Evolutionary conservation across 306 rosid genomes (phyloP).

Genomic region (Herpetospermum pedunculosum): DNA sequence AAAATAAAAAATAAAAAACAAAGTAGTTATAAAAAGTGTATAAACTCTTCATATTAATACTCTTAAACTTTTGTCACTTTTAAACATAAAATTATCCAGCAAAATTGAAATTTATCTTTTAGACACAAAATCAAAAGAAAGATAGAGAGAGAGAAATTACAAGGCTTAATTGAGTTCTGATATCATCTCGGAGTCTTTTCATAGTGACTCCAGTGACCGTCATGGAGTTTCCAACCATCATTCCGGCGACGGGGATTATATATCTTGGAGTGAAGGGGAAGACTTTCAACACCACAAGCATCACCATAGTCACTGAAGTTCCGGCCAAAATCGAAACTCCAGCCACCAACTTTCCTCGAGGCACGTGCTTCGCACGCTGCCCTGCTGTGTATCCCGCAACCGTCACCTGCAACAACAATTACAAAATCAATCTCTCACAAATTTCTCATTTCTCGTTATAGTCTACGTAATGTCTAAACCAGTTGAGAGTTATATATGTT

Average conservation of each 20-base stretch:
- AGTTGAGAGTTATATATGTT: no score
- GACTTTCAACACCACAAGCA: conserved; percentile 47
- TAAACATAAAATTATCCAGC: no score
- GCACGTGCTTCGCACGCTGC: conserved; percentile 80
- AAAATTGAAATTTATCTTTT: no score
- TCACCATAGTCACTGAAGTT: conserved; percentile 62
- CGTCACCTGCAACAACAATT: conserved; percentile 23
- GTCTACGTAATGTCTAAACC: no score
- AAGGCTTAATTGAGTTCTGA: conserved; percentile 58
- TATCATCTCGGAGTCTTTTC: conserved; percentile 83
- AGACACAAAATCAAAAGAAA: no score
- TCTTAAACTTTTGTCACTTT: no score
- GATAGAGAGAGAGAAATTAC: conserved; percentile 17
- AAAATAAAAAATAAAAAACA: no score
- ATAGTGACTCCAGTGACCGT: conserved; percentile 93
- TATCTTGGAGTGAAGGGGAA: conserved; percentile 94
- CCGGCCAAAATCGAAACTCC: conserved; percentile 75
- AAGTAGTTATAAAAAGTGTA: no score
- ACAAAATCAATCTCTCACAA: not conserved
- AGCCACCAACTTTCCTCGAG: conserved; percentile 67
- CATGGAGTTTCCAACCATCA: conserved; percentile 98
- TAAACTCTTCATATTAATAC: no score
- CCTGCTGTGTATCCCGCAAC: conserved; percentile 94
- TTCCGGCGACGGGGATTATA: conserved; percentile 81
- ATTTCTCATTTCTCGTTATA: no score